Conservation (phyloP, 495 filamentous ascomycete genomes). For the Penicillium bialowiezense region DNA sequence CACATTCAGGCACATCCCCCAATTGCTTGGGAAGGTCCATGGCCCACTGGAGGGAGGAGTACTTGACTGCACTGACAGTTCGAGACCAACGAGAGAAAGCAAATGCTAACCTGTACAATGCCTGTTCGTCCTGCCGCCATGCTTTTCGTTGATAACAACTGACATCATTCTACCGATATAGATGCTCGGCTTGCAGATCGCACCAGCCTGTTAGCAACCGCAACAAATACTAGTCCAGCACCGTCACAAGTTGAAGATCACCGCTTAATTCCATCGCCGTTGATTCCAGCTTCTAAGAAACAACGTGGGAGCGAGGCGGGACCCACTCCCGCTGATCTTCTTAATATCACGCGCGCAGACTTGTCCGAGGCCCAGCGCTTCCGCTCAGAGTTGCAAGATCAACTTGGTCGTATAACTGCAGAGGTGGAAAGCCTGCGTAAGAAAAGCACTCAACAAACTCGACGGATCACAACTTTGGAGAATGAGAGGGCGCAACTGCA, state of each 20-base stretch:
- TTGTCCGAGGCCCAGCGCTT: slow-evolving; percentile 73
- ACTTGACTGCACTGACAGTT: slow-evolving; percentile 49
- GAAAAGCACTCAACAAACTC: slow-evolving; percentile 51
- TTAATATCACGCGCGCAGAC: slow-evolving; percentile 56
- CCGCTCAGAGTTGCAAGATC: slow-evolving; percentile 60
- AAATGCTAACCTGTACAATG: slow-evolving; percentile 52
- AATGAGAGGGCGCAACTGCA: slow-evolving; percentile 59
- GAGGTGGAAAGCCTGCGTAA: slow-evolving; percentile 60
- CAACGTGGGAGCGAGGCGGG: slow-evolving; percentile 17
- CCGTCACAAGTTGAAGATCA: slow-evolving; percentile 14
- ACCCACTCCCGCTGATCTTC: slow-evolving; percentile 29
- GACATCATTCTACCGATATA: slow-evolving; percentile 30
- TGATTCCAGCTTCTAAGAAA: slow-evolving; percentile 23
- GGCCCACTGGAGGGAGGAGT: slow-evolving; percentile 59
- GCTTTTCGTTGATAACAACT: slow-evolving; percentile 13
- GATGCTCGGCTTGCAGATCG: slow-evolving; percentile 71
- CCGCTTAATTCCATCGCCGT: slow-evolving; percentile 12
- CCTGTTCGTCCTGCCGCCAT: slow-evolving; percentile 44
- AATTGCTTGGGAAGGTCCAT: slow-evolving; percentile 31
- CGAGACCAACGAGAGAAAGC: slow-evolving; percentile 59
- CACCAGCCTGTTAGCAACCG: slow-evolving; percentile 52
- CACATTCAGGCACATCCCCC: slow-evolving; percentile 11
- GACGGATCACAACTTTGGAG: slow-evolving; percentile 58
- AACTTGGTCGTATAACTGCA: slow-evolving; percentile 55
- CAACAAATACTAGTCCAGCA: slow-evolving; percentile 2